phyloP scores from a whole-genome alignment of 2,329 filamentous ascomycete genomes.

The Fusarium nurragi region DNA sequence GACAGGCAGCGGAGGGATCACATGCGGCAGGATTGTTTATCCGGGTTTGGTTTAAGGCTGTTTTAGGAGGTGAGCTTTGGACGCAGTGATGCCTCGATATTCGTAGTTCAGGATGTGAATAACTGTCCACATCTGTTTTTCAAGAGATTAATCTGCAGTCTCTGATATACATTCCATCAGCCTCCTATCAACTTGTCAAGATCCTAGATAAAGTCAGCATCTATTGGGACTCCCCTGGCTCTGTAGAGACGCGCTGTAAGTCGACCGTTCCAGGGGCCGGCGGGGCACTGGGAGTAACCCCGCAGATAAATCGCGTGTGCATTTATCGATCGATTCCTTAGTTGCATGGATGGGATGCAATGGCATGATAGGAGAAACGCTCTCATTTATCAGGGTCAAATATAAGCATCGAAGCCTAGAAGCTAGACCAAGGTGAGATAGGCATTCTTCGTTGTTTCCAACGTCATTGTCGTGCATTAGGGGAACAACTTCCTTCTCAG shows the following conservation, averaged over 20 bases:
- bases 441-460: not conserved
- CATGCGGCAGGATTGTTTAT: constrained; percentile 36
- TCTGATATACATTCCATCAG: not conserved
- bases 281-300: constrained; percentile 8
- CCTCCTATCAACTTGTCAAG: not conserved
- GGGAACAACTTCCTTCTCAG: not conserved
- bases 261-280: constrained; percentile 10
- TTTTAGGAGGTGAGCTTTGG: constrained; percentile 13
- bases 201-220: not conserved
- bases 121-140: not conserved
- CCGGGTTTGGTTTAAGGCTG: constrained; percentile 12
- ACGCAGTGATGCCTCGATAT: not conserved
- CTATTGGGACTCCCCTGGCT: not conserved
- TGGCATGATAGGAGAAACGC: constrained; percentile 6
- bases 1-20: constrained; percentile 18
- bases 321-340: constrained; percentile 10
- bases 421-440: not conserved
- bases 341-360: constrained; percentile 10
- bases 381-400: not conserved
- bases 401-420: not conserved
- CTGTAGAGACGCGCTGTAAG: constrained; percentile 13
- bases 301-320: constrained; percentile 24
- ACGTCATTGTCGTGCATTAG: too few relatives aligned
- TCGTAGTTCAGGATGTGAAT: not conserved
- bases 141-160: not conserved